Conservation (phyloP, 805 yeast genomes). For the Ogataea minuta region DNA sequence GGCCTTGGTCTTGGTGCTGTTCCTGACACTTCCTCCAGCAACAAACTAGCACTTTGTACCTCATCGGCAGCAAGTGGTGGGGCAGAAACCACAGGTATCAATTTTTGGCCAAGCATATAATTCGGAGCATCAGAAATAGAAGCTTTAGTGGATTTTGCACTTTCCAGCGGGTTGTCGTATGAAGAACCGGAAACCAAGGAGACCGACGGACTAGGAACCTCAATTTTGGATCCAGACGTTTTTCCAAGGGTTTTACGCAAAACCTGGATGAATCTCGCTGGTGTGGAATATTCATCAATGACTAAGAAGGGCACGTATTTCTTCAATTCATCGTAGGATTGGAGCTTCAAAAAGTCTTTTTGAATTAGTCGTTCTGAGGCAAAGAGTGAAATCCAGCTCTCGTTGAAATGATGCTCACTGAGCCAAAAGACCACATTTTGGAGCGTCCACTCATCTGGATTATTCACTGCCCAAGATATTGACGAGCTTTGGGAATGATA, state of each 20-base stretch:
- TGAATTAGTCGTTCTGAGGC: slow-evolving; percentile 56
- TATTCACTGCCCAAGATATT: slow-evolving; percentile 47
- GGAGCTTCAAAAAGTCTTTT: slow-evolving; percentile 60
- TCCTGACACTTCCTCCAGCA: not conserved
- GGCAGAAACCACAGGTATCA: slow-evolving; percentile 37
- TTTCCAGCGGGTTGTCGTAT: slow-evolving; percentile 4
- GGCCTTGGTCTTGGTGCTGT: slow-evolving; percentile 31
- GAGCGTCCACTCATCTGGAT: slow-evolving; percentile 67
- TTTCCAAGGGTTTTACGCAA: slow-evolving; percentile 44
- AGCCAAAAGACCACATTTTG: slow-evolving; percentile 71
- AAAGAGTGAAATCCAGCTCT: slow-evolving; percentile 71
- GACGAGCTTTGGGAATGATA: slow-evolving; percentile 25
- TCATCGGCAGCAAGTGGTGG: slow-evolving; percentile 25
- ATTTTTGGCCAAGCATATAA: slow-evolving; percentile 24
- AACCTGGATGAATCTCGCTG: slow-evolving; percentile 54
- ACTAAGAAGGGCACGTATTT: slow-evolving; percentile 37
- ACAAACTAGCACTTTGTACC: not conserved
- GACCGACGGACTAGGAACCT: slow-evolving; percentile 16
- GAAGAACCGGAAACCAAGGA: slow-evolving; percentile 23
- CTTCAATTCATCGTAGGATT: slow-evolving; percentile 54
- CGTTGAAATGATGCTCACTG: slow-evolving; percentile 62
- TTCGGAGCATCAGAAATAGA: not conserved
- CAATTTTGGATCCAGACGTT: slow-evolving; percentile 8
- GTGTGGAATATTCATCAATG: slow-evolving; percentile 49
- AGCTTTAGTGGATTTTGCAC: not conserved